Base-by-base conservation (phyloP, 2,329 filamentous ascomycete genomes). In the Daldinia sp. region DNA sequence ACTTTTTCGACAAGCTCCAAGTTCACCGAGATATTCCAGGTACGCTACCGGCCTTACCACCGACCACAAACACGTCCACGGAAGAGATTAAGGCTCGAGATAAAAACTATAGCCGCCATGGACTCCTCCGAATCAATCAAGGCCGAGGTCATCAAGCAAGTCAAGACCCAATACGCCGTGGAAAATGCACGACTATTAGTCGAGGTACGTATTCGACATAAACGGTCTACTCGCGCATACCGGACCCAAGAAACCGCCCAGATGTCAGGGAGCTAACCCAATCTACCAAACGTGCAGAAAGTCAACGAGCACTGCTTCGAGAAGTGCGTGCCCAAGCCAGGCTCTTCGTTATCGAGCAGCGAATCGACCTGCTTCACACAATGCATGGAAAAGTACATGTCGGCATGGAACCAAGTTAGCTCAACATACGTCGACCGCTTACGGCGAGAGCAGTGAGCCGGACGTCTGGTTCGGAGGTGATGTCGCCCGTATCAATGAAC, bases 381-480 rank as follows among this genome's bases (percentile, higher is more conserved):
- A 63, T 94, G 91, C 81, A 91, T 93, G 87, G 90, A 94, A 72
- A 94, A 94, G 78, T 94, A 94, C 82, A 92, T 94, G 83, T 80
- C 83, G 29, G 85, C 90, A 9, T 94, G 91, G 91, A 93, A 93
- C 79, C 80, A 85, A 66, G 88, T 92, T 73, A 90, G 88, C 80
- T 77, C 82, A 48, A 83, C 88, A 37, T 93, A 92, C 76, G 85
- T 92, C 72, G 77, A 78, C 66, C 83, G 86, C 70, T 77, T 87
- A 77, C 87, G 89, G 77, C 82, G 83, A 68, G 88, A 89, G 79
- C 39, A 45, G 21, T 45, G 13, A 45, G 21, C 13, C 11, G 27
- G 39, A 13, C 13, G 13, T 27, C 13, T 11, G 21, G 17, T 15
- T 15, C 10, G 60, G 23, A 68, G 57, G 48, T 72, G 25, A 10